These are phyloP conservation scores for Cercospora nicotianae DNA, from an alignment of 2,329 filamentous ascomycete species.

Conservation along the genomic window DNA sequence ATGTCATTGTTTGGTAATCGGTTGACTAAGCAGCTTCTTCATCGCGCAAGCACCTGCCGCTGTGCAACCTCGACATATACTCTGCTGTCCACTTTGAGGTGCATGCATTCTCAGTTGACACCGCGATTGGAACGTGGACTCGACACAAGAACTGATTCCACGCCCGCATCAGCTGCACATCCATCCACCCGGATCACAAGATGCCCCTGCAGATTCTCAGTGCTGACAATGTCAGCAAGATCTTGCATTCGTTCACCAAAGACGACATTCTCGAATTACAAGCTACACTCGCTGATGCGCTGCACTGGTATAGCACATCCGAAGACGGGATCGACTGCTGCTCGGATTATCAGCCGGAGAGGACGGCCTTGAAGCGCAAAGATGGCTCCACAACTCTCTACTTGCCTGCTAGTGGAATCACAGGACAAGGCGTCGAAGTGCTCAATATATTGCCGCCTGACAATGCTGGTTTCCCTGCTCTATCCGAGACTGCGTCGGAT, in stretches of 20 bases:
- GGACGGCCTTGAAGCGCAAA: conserved; percentile 60
- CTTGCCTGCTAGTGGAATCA: conserved; percentile 64
- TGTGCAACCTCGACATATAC: background rate
- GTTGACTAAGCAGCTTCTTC: conserved; percentile 1
- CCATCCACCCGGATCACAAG: background rate
- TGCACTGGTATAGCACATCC: conserved; percentile 65
- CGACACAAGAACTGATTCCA: background rate
- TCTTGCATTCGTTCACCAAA: conserved; percentile 57
- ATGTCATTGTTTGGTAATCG: conserved; percentile 5
- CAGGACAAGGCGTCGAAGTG: conserved; percentile 64
- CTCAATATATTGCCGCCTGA: conserved; percentile 54
- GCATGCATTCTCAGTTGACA: background rate
- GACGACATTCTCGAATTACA: conserved; percentile 61
- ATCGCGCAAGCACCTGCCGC: background rate
- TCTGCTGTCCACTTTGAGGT: background rate
- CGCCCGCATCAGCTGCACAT: background rate
- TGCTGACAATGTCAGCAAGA: conserved; percentile 55
- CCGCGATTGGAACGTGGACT: background rate
- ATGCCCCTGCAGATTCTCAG: conserved; percentile 64
- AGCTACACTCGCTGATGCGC: conserved; percentile 57
- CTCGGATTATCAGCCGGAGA: conserved; percentile 61
- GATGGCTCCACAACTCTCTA: conserved; percentile 65
- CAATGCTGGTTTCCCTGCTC: conserved; percentile 24
- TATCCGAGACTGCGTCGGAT: conserved; percentile 32
- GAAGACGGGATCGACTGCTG: conserved; percentile 58